Evolutionary conservation across 768 basidiomycete genomes (phyloP).

Genomic region (Termitomyces eurrhizus): DNA sequence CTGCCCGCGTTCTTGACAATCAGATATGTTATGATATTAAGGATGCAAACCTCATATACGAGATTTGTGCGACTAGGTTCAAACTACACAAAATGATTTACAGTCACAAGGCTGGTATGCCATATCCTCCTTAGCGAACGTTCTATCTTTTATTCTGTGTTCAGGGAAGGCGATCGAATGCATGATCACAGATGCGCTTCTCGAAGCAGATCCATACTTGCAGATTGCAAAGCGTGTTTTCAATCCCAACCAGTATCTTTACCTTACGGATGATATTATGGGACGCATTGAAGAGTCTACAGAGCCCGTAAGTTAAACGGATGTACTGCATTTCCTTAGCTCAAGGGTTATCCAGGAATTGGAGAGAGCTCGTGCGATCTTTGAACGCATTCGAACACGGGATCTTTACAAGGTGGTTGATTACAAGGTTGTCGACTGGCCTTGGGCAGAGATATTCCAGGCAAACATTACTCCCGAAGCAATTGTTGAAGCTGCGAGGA

Average conservation of each 20-base stretch:
- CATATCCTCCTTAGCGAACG: neutral
- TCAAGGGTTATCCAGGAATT: constrained; percentile 52
- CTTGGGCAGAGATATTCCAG: constrained; percentile 29
- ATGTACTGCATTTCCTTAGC: neutral
- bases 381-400: constrained; percentile 57
- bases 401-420: constrained; percentile 72
- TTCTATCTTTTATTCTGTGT: neutral
- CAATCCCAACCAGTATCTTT: constrained; percentile 53
- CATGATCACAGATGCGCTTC: constrained; percentile 79
- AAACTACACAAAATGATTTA: constrained; percentile 83
- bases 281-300: constrained; percentile 51
- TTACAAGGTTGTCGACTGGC: constrained; percentile 49
- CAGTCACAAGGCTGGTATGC: constrained; percentile 70
- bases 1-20: constrained; percentile 69
- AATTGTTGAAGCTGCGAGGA: constrained; percentile 22
- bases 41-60: constrained; percentile 71
- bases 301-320: constrained; percentile 33
- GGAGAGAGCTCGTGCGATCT: constrained; percentile 50
- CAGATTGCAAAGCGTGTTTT: constrained; percentile 54
- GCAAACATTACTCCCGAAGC: constrained; percentile 34
- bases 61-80: constrained; percentile 71
- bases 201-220: constrained; percentile 61
- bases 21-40: constrained; percentile 83
- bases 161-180: constrained; percentile 75
- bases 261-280: constrained; percentile 69